Percentiles rank a stretch among this genome's conserved stretches.
phyloP scores from a whole-genome alignment of 2,329 filamentous ascomycete species.

The Ceratocystis smalleyi region DNA sequence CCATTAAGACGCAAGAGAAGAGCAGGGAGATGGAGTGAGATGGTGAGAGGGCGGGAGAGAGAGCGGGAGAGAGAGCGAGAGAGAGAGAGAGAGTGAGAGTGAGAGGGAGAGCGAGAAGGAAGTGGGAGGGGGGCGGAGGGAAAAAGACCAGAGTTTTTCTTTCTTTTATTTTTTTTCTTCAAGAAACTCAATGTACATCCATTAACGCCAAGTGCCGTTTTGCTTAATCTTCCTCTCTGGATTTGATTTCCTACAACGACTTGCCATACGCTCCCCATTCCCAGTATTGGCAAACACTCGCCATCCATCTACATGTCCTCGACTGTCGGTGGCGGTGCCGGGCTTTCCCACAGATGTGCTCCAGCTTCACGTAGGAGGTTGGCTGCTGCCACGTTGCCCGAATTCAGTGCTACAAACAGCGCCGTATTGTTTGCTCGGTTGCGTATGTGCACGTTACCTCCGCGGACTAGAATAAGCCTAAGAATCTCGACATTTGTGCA shows the following conservation, averaged over 20 bases:
- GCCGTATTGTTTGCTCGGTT: slow-evolving; percentile 52
- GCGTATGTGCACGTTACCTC: slow-evolving; percentile 50
- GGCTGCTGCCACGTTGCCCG: slow-evolving; percentile 38
- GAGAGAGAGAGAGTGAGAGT: neutral
- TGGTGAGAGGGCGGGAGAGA: neutral
- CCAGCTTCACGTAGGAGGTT: slow-evolving; percentile 42
- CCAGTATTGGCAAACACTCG: neutral
- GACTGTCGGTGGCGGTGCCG: slow-evolving; percentile 19
- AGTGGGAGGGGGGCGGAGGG: neutral
- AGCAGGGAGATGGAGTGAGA: neutral
- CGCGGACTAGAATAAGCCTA: slow-evolving; percentile 41
- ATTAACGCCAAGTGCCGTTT: slow-evolving; percentile 1
- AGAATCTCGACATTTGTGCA: slow-evolving; percentile 40
- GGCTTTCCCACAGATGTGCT: slow-evolving; percentile 39
- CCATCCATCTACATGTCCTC: slow-evolving; percentile 4
- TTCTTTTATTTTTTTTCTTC: neutral
- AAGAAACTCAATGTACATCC: neutral
- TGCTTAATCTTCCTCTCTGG: neutral
- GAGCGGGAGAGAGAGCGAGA: neutral
- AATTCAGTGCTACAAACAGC: slow-evolving; percentile 46
- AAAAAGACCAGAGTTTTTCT: neutral
- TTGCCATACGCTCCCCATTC: neutral
- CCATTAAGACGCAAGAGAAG: neutral
- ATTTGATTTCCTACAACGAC: neutral
- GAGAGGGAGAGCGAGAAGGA: neutral